Conservation (phyloP, 2,329 filamentous ascomycete species). For the Xylariales sp. region DNA sequence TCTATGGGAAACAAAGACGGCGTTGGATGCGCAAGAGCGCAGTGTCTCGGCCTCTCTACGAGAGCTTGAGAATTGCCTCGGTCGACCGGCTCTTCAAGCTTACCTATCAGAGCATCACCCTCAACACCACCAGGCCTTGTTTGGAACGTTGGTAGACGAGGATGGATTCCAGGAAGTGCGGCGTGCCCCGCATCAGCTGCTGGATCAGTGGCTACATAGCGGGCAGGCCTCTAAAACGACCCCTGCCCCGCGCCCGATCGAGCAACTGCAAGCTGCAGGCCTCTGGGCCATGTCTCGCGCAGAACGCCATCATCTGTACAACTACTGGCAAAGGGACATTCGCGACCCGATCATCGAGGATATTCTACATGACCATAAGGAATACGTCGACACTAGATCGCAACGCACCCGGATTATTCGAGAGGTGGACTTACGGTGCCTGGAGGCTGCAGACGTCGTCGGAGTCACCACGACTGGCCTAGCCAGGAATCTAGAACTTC, state of each 20-base stretch:
- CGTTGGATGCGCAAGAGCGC: slow-evolving; percentile 27
- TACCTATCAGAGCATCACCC: slow-evolving; percentile 41
- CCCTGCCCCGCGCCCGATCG: slow-evolving; percentile 11
- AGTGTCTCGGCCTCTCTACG: slow-evolving; percentile 16
- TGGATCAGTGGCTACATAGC: slow-evolving; percentile 42
- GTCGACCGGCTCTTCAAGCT: slow-evolving; percentile 33
- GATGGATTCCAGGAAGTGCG: slow-evolving; percentile 45
- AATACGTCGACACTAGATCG: slow-evolving; percentile 35
- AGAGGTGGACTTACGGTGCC: slow-evolving; percentile 53
- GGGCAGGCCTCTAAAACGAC: slow-evolving; percentile 8
- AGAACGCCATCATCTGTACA: slow-evolving; percentile 46
- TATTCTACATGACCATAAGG: slow-evolving; percentile 21
- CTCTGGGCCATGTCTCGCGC: slow-evolving; percentile 39
- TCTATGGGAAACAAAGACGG: slow-evolving; percentile 45
- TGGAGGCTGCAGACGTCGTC: slow-evolving; percentile 60
- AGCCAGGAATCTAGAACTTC: slow-evolving; percentile 61
- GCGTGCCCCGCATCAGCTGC: slow-evolving; percentile 21
- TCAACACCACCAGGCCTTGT: slow-evolving; percentile 45
- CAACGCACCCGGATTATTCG: slow-evolving; percentile 40
- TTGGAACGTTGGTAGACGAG: slow-evolving; percentile 42
- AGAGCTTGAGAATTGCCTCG: slow-evolving; percentile 36
- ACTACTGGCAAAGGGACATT: slow-evolving; percentile 48
- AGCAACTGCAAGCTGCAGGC: slow-evolving; percentile 31
- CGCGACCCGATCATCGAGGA: slow-evolving; percentile 38
- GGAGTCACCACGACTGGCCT: slow-evolving; percentile 71